phyloP scores from a whole-genome alignment of 23 red algal genomes.

The Pyropia yezoensis region DNA sequence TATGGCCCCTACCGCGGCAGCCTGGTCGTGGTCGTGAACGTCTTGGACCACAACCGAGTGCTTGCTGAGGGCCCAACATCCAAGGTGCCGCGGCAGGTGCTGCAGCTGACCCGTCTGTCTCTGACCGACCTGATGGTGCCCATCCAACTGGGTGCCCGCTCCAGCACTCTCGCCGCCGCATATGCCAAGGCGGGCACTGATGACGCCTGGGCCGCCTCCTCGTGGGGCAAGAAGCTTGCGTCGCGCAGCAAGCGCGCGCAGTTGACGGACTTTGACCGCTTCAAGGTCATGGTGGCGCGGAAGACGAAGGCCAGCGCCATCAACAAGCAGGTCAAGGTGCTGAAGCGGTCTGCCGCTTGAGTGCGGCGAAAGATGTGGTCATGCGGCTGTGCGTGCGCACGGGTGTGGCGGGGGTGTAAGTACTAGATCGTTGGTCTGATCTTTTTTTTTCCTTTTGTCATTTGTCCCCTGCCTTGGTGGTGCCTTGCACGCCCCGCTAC shows the following conservation, averaged over 20 bases:
- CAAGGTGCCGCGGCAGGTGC: conserved; percentile 45
- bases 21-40: conserved; percentile 84
- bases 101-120: conserved; percentile 64
- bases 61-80: conserved; percentile 59
- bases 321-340: conserved; percentile 6
- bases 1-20: conserved; percentile 68
- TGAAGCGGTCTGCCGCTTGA: background rate
- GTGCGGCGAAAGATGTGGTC: too few species aligned
- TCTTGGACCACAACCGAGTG: conserved; percentile 72
- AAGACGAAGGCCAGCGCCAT: conserved; percentile 62
- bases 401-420: too few species aligned
- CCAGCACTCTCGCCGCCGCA: conserved; percentile 24
- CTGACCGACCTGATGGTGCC: conserved; percentile 66
- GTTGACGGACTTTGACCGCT: conserved; percentile 88
- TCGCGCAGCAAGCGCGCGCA: conserved; percentile 42
- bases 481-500: too few species aligned
- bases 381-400: too few species aligned
- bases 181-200: conserved; percentile 50
- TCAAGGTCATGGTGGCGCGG: conserved; percentile 87
- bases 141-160: conserved; percentile 35
- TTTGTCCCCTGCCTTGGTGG: too few species aligned
- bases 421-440: too few species aligned
- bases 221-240: conserved; percentile 80
- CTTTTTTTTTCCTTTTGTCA: too few species aligned
- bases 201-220: conserved; percentile 31